A percentile compares a stretch with the other conserved stretches of the same genome.
Conservation (phyloP, 2,329 filamentous ascomycete species). For the Colletotrichum eremochloae region DNA sequence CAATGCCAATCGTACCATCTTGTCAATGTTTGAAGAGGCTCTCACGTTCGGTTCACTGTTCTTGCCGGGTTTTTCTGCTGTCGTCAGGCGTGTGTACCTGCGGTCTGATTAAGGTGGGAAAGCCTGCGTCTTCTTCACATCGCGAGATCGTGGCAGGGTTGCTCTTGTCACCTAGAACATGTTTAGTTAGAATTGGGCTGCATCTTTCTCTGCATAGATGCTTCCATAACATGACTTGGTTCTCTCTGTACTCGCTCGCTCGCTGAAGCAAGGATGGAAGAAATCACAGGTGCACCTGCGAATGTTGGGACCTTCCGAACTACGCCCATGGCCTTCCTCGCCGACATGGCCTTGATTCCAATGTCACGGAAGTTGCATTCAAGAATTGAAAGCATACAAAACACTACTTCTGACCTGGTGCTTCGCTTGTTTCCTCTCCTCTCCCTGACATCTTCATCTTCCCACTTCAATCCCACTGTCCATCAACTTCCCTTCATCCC, state of each 20-base stretch:
- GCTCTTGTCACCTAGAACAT: not conserved
- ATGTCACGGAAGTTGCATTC: not conserved
- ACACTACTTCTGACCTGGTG: not conserved
- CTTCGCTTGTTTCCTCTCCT: not conserved
- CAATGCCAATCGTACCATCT: not conserved
- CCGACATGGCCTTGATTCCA: not conserved
- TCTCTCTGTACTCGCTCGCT: not conserved
- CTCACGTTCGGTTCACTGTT: not conserved
- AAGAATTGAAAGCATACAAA: not conserved
- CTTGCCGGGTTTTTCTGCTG: not conserved
- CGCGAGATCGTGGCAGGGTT: not conserved
- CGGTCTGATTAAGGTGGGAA: not conserved
- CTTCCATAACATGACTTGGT: not conserved
- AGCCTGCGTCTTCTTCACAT: not conserved
- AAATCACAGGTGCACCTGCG: slow-evolving; percentile 1
- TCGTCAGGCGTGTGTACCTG: not conserved
- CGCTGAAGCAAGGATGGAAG: not conserved
- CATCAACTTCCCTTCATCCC: not conserved
- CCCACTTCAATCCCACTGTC: not conserved
- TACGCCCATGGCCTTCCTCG: not conserved
- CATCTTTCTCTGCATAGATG: not conserved
- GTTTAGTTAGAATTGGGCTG: not conserved
- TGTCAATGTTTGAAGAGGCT: not conserved
- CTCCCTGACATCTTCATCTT: slow-evolving; percentile 6
- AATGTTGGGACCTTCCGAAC: not conserved